phyloP scores from a whole-genome alignment of 768 basidiomycete genomes.

The Phaeotremella fagi region DNA sequence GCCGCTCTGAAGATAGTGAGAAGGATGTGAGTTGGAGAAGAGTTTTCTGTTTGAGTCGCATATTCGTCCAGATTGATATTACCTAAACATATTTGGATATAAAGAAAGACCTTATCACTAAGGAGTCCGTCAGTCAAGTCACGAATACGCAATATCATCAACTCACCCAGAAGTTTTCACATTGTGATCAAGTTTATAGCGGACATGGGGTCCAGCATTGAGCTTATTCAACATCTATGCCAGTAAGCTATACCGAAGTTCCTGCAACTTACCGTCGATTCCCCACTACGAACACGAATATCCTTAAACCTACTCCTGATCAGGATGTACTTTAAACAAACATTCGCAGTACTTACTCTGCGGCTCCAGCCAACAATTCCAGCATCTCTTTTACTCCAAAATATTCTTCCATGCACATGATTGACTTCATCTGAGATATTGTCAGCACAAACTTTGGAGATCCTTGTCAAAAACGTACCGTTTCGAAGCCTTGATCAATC shows the following conservation, averaged over 20 bases:
- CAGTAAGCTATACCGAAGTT: slow-evolving; percentile 44
- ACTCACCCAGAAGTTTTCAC: slow-evolving; percentile 57
- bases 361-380: slow-evolving; percentile 21
- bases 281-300: slow-evolving; percentile 36
- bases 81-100: slow-evolving; percentile 63
- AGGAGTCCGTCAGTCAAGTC: background rate
- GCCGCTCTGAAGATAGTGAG: slow-evolving; percentile 69
- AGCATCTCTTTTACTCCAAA: slow-evolving; percentile 16
- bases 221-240: slow-evolving; percentile 22
- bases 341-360: slow-evolving; percentile 24
- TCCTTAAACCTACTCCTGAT: slow-evolving; percentile 33
- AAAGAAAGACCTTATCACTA: slow-evolving; percentile 69
- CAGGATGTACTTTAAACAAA: background rate
- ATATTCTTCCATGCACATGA: slow-evolving; percentile 19
- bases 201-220: slow-evolving; percentile 61
- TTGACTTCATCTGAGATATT: slow-evolving; percentile 19
- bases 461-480: slow-evolving; percentile 8
- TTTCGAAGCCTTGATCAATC: slow-evolving; percentile 7
- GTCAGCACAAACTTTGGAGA: background rate
- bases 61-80: slow-evolving; percentile 55
- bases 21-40: slow-evolving; percentile 57
- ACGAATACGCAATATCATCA: background rate
- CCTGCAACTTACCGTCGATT: slow-evolving; percentile 19
- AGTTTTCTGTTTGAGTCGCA: slow-evolving; percentile 62
- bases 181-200: slow-evolving; percentile 64